Conservation (phyloP, 345 rosid genomes). For the Dimocarpus longan region DNA sequence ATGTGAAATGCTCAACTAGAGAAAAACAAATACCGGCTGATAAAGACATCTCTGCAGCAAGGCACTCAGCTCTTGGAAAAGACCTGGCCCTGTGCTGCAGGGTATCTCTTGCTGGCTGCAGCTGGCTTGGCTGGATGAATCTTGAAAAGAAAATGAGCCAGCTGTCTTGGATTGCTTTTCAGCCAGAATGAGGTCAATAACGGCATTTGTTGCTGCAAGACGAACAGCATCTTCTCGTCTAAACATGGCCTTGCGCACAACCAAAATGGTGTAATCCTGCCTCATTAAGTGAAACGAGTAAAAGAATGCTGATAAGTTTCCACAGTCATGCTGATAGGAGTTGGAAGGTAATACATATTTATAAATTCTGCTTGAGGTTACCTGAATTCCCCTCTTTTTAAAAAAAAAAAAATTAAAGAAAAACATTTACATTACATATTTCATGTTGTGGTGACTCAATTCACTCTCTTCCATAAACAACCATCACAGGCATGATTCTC, state of each 20-base stretch:
- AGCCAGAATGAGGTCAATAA: constrained; percentile 61
- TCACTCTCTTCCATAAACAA: not conserved
- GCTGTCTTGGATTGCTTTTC: constrained; percentile 63
- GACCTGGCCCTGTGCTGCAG: constrained; percentile 43
- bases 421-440: too few species aligned
- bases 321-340: not conserved
- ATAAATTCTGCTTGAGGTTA: not conserved
- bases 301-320: not conserved
- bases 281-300: constrained; percentile 16
- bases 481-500: not conserved
- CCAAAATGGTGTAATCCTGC: constrained; percentile 74
- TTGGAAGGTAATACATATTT: not conserved
- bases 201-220: constrained; percentile 64
- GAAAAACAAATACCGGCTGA: constrained; percentile 56
- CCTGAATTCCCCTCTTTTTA: not conserved
- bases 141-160: constrained; percentile 57
- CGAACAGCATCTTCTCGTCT: constrained; percentile 78
- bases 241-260: constrained; percentile 86
- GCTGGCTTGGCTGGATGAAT: constrained; percentile 91
- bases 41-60: constrained; percentile 86
- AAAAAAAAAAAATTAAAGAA: not conserved
- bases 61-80: constrained; percentile 71
- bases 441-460: not conserved
- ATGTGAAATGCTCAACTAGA: not conserved
- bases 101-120: constrained; percentile 77